Percentiles rank a stretch among this genome's conserved stretches.
These are phyloP conservation scores for Euphorbia lathyris DNA, from an alignment of 345 rosid genomes.

Conservation along the genomic window DNA sequence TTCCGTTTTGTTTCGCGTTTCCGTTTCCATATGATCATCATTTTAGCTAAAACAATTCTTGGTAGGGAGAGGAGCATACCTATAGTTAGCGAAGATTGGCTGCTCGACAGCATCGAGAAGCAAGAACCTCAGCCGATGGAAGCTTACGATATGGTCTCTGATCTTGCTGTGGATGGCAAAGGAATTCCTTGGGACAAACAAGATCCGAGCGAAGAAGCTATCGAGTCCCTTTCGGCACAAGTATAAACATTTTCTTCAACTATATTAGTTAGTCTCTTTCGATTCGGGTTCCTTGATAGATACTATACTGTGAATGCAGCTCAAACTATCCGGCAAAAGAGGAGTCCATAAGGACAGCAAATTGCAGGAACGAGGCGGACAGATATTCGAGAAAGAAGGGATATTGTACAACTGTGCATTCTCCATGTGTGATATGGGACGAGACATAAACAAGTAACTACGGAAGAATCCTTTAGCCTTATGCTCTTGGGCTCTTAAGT, in stretches of 20 bases:
- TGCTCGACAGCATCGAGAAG: constrained; percentile 64
- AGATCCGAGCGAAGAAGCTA: constrained; percentile 55
- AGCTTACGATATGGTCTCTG: constrained; percentile 57
- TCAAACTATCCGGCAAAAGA: constrained; percentile 67
- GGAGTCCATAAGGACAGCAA: constrained; percentile 59
- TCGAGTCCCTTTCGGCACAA: constrained; percentile 53
- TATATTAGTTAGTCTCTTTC: too few relatives aligned
- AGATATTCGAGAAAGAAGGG: constrained; percentile 62
- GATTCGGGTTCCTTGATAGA: too few relatives aligned
- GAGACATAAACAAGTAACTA: constrained; percentile 52
- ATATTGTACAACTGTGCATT: constrained; percentile 71
- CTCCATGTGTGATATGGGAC: constrained; percentile 61
- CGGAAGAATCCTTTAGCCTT: not conserved
- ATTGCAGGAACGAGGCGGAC: constrained; percentile 52
- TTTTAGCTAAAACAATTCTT: not conserved
- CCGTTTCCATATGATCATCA: too few relatives aligned
- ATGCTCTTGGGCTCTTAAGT: not conserved
- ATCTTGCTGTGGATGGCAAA: constrained; percentile 58
- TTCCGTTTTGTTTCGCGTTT: too few relatives aligned
- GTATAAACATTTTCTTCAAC: constrained; percentile 13
- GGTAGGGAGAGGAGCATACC: constrained; percentile 53
- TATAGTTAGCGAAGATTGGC: constrained; percentile 70
- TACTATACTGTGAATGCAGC: constrained; percentile 33
- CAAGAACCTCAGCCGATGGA: constrained; percentile 62
- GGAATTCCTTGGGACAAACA: constrained; percentile 73